Conservation (phyloP, 208 protist genomes). For the Lotmaria passim region DNA sequence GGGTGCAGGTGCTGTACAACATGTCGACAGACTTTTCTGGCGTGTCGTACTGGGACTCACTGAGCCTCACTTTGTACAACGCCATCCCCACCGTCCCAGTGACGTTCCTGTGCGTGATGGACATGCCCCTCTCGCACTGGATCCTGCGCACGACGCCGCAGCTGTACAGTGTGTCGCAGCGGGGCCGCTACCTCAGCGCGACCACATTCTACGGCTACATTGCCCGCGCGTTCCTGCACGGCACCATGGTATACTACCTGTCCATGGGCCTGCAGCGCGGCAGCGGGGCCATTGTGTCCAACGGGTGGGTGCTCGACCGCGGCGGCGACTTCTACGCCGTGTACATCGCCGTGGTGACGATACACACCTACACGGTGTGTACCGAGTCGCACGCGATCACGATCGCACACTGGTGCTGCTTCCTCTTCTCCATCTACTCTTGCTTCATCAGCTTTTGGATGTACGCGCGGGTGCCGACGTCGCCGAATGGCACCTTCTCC, state of each 20-base stretch:
- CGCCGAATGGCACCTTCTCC: slow-evolving; percentile 56
- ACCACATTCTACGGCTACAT: slow-evolving; percentile 85
- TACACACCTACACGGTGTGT: slow-evolving; percentile 82
- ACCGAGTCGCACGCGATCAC: slow-evolving; percentile 87
- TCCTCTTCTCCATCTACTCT: slow-evolving; percentile 61
- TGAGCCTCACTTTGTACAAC: slow-evolving; percentile 89
- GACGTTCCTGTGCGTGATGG: slow-evolving; percentile 86
- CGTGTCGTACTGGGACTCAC: slow-evolving; percentile 90
- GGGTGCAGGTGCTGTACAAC: slow-evolving; percentile 94
- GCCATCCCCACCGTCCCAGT: slow-evolving; percentile 84
- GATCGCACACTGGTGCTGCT: slow-evolving; percentile 66
- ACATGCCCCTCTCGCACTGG: slow-evolving; percentile 72
- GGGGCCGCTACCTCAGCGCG: slow-evolving; percentile 66
- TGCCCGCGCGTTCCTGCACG: slow-evolving; percentile 72
- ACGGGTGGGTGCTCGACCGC: slow-evolving; percentile 52
- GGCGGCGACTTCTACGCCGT: slow-evolving; percentile 77
- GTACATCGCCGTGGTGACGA: slow-evolving; percentile 82
- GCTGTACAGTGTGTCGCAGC: slow-evolving; percentile 76
- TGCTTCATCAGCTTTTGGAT: slow-evolving; percentile 69
- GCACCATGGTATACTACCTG: slow-evolving; percentile 73
- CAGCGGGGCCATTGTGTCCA: slow-evolving; percentile 37
- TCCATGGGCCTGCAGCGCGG: slow-evolving; percentile 41
- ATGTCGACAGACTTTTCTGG: slow-evolving; percentile 77
- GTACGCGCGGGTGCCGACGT: slow-evolving; percentile 30
- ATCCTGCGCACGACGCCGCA: slow-evolving; percentile 58